These are phyloP conservation scores for Arthroderma sp. DNA, from an alignment of 2,329 filamentous ascomycete genomes.

Conservation along the genomic window DNA sequence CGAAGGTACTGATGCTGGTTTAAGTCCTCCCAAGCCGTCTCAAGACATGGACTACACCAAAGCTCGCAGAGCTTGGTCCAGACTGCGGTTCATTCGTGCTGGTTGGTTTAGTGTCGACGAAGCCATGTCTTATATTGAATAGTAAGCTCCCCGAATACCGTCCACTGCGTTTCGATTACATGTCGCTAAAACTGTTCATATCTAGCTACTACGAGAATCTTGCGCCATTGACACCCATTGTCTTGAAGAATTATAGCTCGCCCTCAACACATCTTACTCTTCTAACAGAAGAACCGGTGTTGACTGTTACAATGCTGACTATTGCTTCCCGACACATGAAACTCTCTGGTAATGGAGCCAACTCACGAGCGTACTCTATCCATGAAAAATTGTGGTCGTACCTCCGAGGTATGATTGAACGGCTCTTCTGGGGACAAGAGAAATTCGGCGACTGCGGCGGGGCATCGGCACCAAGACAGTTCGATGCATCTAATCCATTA, in stretches of 20 bases:
- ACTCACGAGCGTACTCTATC: conserved; percentile 77
- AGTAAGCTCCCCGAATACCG: conserved; percentile 43
- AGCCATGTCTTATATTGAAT: conserved; percentile 85
- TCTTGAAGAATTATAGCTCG: conserved; percentile 76
- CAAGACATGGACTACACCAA: conserved; percentile 39
- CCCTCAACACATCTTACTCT: conserved; percentile 69
- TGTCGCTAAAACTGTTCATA: conserved; percentile 10
- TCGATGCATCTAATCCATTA: conserved; percentile 8
- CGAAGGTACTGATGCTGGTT: conserved; percentile 9
- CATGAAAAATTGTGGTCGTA: conserved; percentile 95
- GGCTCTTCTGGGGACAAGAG: conserved; percentile 90
- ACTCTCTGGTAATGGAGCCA: conserved; percentile 65
- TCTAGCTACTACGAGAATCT: conserved; percentile 76
- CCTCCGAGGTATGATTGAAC: conserved; percentile 85
- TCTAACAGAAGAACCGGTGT: conserved; percentile 80
- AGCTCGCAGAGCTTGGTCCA: conserved; percentile 75
- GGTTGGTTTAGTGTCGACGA: conserved; percentile 94
- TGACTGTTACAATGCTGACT: conserved; percentile 81
- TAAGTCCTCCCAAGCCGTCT: conserved; percentile 15
- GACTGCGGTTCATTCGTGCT: conserved; percentile 87
- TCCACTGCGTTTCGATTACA: conserved; percentile 8
- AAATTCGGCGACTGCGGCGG: conserved; percentile 83
- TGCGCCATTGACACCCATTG: conserved; percentile 84
- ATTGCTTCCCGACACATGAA: conserved; percentile 79
- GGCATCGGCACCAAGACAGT: conserved; percentile 33